These are phyloP conservation scores for Hypocrella siamensis DNA, from an alignment of 2,329 filamentous ascomycete species.

Conservation along the genomic window DNA sequence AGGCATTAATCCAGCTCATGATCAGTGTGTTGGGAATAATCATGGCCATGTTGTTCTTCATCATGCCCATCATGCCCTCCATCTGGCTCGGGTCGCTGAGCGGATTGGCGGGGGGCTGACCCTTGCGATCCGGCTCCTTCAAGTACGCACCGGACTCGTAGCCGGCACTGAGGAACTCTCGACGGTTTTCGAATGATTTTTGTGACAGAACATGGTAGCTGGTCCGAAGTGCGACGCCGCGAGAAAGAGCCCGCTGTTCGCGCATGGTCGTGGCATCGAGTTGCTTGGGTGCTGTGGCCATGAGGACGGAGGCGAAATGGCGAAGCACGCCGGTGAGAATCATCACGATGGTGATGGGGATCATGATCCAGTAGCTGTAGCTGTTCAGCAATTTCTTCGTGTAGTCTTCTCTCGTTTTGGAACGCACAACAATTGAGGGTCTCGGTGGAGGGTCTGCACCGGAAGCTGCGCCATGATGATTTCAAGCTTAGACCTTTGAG, in stretches of 20 bases:
- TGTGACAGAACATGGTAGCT: slow-evolving; percentile 71
- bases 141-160: slow-evolving; percentile 80
- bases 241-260: slow-evolving; percentile 73
- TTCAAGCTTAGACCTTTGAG: neutral
- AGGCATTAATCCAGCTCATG: slow-evolving; percentile 99
- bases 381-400: neutral
- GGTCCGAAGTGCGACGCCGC: slow-evolving; percentile 67
- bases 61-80: slow-evolving; percentile 99
- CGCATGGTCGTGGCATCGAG: slow-evolving; percentile 60
- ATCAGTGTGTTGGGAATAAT: slow-evolving; percentile 97
- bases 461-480: slow-evolving; percentile 63
- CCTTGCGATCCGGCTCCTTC: slow-evolving; percentile 74
- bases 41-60: slow-evolving; percentile 99
- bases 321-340: slow-evolving; percentile 88
- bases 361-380: slow-evolving; percentile 90
- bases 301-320: slow-evolving; percentile 89
- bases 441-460: slow-evolving; percentile 91
- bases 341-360: slow-evolving; percentile 97
- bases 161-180: slow-evolving; percentile 62
- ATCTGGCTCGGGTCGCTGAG: slow-evolving; percentile 92
- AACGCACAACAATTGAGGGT: slow-evolving; percentile 90
- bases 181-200: slow-evolving; percentile 63
- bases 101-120: slow-evolving; percentile 80
- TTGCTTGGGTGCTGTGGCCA: slow-evolving; percentile 73
- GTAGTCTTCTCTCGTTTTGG: neutral